Base-by-base conservation (phyloP, 2,329 filamentous ascomycete species). In the Lasiodiplodia theobromae region DNA sequence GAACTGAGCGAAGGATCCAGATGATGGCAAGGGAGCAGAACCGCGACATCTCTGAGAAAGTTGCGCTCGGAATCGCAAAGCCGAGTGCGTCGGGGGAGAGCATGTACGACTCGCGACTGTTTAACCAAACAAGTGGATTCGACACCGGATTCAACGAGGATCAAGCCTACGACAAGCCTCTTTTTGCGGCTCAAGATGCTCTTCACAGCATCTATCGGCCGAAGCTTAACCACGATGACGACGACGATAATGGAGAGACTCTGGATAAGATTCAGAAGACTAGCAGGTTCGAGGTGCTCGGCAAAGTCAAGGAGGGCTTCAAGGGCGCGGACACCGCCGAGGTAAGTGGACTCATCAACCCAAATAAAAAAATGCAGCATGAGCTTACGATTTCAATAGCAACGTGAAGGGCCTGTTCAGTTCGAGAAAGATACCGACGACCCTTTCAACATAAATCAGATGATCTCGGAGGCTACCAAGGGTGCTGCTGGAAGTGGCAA, bases 41-140 rank as follows among this genome's bases (percentile, higher is more conserved):
- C 78, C 92, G 96, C 73, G 96, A 99, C 79, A 97, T 99, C 62
- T 96, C 92, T 1, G 96, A 99, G 78, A 98, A 97, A 84, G 92
- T 99, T 40, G 96, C 96, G 1, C 86, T 99, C 6, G 96, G 96
- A 3, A 83, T 98, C 60, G 96, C 96, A 6, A 99, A 98, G 80
- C 96, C 96, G 2, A 97, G 96, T 4, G 92, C 96, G 77, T 92
- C 90, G 63, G 91, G 91, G 67, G 96, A 99, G 79, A 90, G 92
- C 28, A 98, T 98, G 96, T 99, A 96, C 83, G 96, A 99, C 82
- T 96, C 94, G 2, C 87, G 96, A 51, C 82, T 99, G 37, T 99
- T 99, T 82, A 97, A 98, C 81, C 93, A 97, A 81, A 91, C 90
- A 6, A 94, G 92, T 74, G 96, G 96, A 0, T 96, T 99, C 77